Evolutionary conservation across 2,329 filamentous ascomycete species (phyloP).

Genomic region (Exophiala sp.): DNA sequence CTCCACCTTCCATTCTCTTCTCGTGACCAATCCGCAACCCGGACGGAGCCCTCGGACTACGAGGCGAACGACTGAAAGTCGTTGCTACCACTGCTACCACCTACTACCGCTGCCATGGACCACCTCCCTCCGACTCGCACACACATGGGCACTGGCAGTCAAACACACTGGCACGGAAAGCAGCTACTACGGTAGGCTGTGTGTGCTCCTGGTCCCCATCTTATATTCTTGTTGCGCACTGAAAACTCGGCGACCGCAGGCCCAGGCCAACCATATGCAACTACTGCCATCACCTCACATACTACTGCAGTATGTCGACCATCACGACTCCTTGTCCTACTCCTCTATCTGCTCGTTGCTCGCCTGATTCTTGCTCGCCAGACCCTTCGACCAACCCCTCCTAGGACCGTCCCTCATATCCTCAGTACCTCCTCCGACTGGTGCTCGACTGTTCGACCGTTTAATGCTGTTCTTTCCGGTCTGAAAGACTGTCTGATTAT

Average conservation of each 20-base stretch:
- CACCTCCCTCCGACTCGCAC: neutral
- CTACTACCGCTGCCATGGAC: neutral
- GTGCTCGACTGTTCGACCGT: constrained; percentile 12
- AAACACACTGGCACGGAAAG: neutral
- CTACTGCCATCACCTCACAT: constrained; percentile 6
- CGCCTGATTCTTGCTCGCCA: constrained; percentile 17
- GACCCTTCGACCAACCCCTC: constrained; percentile 12
- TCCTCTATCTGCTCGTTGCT: constrained; percentile 16
- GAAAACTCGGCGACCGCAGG: neutral
- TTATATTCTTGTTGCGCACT: neutral
- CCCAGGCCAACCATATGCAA: neutral
- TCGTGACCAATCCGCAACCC: neutral
- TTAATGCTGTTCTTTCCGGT: constrained; percentile 1
- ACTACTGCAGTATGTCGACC: constrained; percentile 16
- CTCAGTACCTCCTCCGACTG: constrained; percentile 14
- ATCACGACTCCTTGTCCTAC: constrained; percentile 4
- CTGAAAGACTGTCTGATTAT: constrained; percentile 17
- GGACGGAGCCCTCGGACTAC: neutral
- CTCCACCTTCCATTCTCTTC: neutral
- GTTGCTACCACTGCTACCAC: neutral
- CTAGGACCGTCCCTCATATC: constrained; percentile 16
- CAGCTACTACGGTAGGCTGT: neutral
- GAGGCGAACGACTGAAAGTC: neutral
- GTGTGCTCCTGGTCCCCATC: neutral
- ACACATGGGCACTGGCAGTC: neutral